A percentile compares a stretch with the other conserved stretches of the same genome.
Evolutionary conservation across 202 grass and related monocot genomes (phyloP).

Genomic region (Panicum hallii): DNA sequence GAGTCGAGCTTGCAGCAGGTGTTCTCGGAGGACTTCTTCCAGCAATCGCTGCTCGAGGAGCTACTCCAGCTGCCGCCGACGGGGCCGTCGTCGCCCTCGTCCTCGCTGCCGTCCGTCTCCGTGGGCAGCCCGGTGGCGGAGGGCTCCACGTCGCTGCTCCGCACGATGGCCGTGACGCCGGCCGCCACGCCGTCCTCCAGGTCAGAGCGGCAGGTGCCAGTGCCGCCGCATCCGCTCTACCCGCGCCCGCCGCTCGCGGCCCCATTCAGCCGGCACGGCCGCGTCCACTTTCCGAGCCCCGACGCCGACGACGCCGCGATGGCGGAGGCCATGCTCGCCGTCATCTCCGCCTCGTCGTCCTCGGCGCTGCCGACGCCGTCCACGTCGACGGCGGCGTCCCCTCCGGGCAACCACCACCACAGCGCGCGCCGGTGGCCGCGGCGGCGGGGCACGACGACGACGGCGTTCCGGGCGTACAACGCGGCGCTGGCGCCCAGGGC

Average conservation of each 20-base stretch:
- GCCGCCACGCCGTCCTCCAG: constrained; percentile 8
- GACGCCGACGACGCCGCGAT: constrained; percentile 68
- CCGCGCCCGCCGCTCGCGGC: constrained; percentile 18
- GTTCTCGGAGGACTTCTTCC: constrained; percentile 84
- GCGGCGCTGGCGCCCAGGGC: constrained; percentile 51
- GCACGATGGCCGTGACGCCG: constrained; percentile 10
- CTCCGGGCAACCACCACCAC: background rate
- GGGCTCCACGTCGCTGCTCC: constrained; percentile 42
- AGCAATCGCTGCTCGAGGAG: constrained; percentile 61
- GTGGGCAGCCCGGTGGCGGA: constrained; percentile 63
- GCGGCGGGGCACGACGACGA: background rate
- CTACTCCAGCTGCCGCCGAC: constrained; percentile 48
- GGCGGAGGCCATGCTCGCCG: constrained; percentile 72
- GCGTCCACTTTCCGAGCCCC: constrained; percentile 55
- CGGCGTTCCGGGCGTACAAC: constrained; percentile 72
- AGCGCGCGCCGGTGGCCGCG: constrained; percentile 8
- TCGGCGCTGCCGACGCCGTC: background rate
- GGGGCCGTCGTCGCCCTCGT: constrained; percentile 61
- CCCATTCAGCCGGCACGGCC: constrained; percentile 20
- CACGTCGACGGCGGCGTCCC: background rate
- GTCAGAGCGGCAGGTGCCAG: background rate
- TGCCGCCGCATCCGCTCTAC: background rate
- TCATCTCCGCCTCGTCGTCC: constrained; percentile 65
- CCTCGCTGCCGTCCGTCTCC: constrained; percentile 73
- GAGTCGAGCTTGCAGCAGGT: constrained; percentile 68